A percentile compares a stretch with the other conserved stretches of the same genome.
Conservation (phyloP, 2,329 filamentous ascomycete genomes). For the Phialemoniopsis sp. region DNA sequence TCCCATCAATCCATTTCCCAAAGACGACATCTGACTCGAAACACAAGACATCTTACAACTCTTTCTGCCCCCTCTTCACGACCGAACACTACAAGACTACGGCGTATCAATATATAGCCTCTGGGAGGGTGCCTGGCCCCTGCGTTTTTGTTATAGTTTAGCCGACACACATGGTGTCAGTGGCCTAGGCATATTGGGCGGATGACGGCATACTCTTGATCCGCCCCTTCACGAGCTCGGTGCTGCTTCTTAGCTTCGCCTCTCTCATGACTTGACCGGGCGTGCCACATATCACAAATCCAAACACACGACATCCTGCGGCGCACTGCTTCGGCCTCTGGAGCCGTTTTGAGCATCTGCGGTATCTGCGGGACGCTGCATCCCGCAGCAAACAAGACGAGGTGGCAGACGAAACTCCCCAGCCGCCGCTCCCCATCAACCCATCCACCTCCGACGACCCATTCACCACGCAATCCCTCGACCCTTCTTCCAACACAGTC, state of each 20-base stretch:
- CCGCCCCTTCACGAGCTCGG: background rate
- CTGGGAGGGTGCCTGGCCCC: no score
- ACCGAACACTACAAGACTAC: no score
- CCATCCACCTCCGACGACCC: constrained; percentile 65
- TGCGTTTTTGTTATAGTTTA: no score
- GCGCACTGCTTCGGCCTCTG: background rate
- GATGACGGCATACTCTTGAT: constrained; percentile 5
- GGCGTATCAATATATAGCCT: no score
- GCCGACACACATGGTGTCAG: no score
- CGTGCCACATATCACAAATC: background rate
- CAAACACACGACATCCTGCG: background rate
- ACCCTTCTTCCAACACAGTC: constrained; percentile 41
- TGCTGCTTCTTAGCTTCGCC: background rate
- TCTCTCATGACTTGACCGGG: background rate
- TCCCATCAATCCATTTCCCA: no score
- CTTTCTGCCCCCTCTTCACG: background rate
- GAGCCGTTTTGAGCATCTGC: background rate
- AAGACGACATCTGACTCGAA: no score
- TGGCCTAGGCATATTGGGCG: background rate
- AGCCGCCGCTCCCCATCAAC: constrained; percentile 40
- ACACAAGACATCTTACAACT: no score
- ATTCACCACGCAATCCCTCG: constrained; percentile 50
- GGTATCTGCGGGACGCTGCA: constrained; percentile 11
- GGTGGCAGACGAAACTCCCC: constrained; percentile 68
- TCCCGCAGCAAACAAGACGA: constrained; percentile 51